Evolutionary conservation across 1,139 yeast genomes (phyloP), one percentile per base, ranked within the genome.

Genomic region (Diutina sp.): DNA sequence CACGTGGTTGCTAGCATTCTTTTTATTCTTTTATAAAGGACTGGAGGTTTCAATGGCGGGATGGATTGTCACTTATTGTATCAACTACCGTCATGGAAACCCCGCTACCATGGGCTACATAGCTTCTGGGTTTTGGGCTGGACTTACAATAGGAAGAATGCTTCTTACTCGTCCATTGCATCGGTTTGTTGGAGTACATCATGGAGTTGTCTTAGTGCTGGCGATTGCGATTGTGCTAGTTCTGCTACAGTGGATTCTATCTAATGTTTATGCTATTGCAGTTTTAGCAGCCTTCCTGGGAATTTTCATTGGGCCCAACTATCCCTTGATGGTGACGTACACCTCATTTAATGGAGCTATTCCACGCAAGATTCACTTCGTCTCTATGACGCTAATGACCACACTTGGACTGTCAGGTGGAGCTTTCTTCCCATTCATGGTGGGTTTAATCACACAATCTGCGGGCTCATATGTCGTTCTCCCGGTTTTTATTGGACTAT

Each of bases 51-150:
- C 86, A 0, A 67, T 83, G 62, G 89, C 86, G 25, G 89, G 89
- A 38, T 85, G 90, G 90, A 76, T 82, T 45, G 85, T 84, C 47
- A 82, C 90, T 0, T 85, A 75, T 61, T 71, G 85, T 63, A 73
- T 82, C 54, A 80, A 78, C 55, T 81, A 80, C 61, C 73, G 89
- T 54, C 70, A 73, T 53, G 86, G 84, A 1, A 67, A 70, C 56
- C n/a, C 52, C 18, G 64, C 69, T 3, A 67, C 77, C 4, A 76
- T 78, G 57, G 89, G 90, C 21, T 84, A 83, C 63, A 84, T 84
- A 38, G 80, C 87, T 2, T 80, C 89, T 8, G 90, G 90, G 0
- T 84, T 79, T 62, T 85, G 90, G 90, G 82, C 77, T 12, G 91
- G 90, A 6, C 69, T 85, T 46, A 83, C 89, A 0, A 46, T 82